These are phyloP conservation scores for Apiospora rasikravindrae DNA, from an alignment of 2,329 filamentous ascomycete genomes.

Conservation along the genomic window DNA sequence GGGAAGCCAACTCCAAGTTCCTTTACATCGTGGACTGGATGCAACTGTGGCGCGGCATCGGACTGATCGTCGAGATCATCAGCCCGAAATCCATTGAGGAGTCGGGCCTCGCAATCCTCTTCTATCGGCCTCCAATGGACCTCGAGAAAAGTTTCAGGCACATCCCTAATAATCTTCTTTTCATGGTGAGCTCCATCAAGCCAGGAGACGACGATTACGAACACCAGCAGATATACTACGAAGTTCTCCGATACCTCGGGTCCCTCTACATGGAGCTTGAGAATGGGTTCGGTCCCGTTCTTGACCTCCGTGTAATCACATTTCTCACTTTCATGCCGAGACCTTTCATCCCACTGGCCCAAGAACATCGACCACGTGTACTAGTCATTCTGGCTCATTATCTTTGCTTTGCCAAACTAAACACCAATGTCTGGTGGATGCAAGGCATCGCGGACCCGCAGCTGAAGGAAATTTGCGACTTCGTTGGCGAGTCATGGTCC, in stretches of 20 bases:
- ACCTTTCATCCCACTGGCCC: constrained; percentile 50
- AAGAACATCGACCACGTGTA: constrained; percentile 49
- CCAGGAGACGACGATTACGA: constrained; percentile 48
- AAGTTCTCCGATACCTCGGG: constrained; percentile 54
- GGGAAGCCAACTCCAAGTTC: constrained; percentile 48
- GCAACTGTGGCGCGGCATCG: constrained; percentile 59
- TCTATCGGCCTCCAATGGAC: constrained; percentile 55
- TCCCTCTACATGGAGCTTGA: constrained; percentile 57
- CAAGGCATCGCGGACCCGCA: constrained; percentile 51
- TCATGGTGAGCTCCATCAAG: constrained; percentile 53
- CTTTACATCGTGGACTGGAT: constrained; percentile 63
- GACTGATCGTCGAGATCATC: constrained; percentile 52
- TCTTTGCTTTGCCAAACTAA: constrained; percentile 54
- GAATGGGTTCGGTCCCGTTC: constrained; percentile 48
- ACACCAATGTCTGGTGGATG: constrained; percentile 55
- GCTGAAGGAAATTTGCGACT: constrained; percentile 48
- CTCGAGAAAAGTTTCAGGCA: constrained; percentile 45
- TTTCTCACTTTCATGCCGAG: constrained; percentile 57
- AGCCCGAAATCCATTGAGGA: constrained; percentile 38
- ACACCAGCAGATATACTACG: constrained; percentile 48
- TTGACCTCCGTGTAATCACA: constrained; percentile 56
- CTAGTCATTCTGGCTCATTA: constrained; percentile 60
- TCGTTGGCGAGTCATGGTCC: constrained; percentile 46
- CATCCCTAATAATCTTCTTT: constrained; percentile 54
- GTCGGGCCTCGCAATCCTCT: constrained; percentile 53